Evolutionary conservation across 2,329 filamentous ascomycete genomes (phyloP).

Genomic region (Amphichorda felina): DNA sequence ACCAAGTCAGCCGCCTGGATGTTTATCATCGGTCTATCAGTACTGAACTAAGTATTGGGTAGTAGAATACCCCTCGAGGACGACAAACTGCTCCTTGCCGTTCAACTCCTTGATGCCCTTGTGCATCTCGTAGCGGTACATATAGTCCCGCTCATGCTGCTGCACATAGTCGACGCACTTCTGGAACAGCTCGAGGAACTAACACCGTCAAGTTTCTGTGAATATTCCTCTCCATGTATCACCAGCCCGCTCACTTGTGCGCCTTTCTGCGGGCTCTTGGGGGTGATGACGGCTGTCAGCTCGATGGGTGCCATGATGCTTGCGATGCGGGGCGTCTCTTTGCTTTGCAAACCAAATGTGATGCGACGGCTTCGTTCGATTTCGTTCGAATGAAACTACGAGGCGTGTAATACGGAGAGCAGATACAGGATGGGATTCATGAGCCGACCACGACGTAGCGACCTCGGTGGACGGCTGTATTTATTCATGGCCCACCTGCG

Average conservation of each 20-base stretch:
- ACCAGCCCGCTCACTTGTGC: constrained; percentile 6
- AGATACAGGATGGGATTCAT: too few relatives aligned
- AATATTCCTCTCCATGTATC: not conserved
- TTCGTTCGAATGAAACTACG: too few relatives aligned
- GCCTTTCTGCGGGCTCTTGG: constrained; percentile 11
- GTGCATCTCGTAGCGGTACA: constrained; percentile 14
- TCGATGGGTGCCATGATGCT: constrained; percentile 9
- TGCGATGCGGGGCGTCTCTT: too few relatives aligned
- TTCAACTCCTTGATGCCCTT: constrained; percentile 10
- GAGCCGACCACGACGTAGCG: too few relatives aligned
- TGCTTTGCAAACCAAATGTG: too few relatives aligned
- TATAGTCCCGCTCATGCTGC: constrained; percentile 10
- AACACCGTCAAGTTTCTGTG: not conserved
- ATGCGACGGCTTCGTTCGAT: too few relatives aligned
- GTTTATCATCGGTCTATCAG: too few relatives aligned
- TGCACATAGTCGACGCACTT: constrained; percentile 10
- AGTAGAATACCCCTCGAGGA: constrained; percentile 15
- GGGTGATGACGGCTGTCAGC: constrained; percentile 13
- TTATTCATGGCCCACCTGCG: too few relatives aligned
- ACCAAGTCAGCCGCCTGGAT: not conserved
- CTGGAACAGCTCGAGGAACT: constrained; percentile 12
- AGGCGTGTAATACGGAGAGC: too few relatives aligned
- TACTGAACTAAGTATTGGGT: too few relatives aligned
- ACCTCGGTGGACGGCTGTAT: too few relatives aligned
- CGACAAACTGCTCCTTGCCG: constrained; percentile 11